Evolutionary conservation across 208 protist species (phyloP), one percentile per base, ranked within the genome.

Genomic region (Trypanosoma grayi): DNA sequence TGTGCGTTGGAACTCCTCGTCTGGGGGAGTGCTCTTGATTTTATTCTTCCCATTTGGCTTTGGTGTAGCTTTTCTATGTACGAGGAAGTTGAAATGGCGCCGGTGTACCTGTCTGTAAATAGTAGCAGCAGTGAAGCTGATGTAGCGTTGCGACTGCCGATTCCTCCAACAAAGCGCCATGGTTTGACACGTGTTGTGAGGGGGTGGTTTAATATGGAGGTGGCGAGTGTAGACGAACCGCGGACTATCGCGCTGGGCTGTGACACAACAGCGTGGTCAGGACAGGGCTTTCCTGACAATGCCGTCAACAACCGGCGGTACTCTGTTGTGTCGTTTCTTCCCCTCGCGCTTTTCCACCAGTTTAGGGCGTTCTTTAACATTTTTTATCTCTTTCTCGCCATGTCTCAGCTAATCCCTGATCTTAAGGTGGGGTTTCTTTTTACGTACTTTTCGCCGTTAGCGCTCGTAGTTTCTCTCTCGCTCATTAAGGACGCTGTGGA

Each of bases 361-460:
- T 93, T 95, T 56, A 50, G 65, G 22, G 79, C 80, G 50, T 80
- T 92, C 57, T 93, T 93, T 73, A 95, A 92, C 50, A 45, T 91
- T 18, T 95, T 93, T 67, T 95, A 91, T 59, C 68, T 95, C 2
- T 71, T 92, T n/a, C 77, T 95, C 2, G 70, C 86, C n/a, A 65
- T 90, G 25, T 90, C 90, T 51, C 90, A 95, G 71, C 64, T 93
- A 24, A 70, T 93, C 25, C 80, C 85, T 10, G 69, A 56, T 60
- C 73, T 93, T 8, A 77, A 92, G 53, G 85, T 93, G 18, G 94
- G 97, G 13, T 98, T 98, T 67, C 45, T 98, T 50, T 96, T 98
- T 66, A 98, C 97, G 4, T 99, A 98, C 69, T 83, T 98, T 41
- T 89, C 95, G 9, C 97, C 97, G 31, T 75, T 99, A 1, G 77